Percentiles rank a stretch among this genome's conserved stretches.
phyloP scores from a whole-genome alignment of 228 moss, liverwort and hornwort genomes.

The Sphagnum fallax region DNA sequence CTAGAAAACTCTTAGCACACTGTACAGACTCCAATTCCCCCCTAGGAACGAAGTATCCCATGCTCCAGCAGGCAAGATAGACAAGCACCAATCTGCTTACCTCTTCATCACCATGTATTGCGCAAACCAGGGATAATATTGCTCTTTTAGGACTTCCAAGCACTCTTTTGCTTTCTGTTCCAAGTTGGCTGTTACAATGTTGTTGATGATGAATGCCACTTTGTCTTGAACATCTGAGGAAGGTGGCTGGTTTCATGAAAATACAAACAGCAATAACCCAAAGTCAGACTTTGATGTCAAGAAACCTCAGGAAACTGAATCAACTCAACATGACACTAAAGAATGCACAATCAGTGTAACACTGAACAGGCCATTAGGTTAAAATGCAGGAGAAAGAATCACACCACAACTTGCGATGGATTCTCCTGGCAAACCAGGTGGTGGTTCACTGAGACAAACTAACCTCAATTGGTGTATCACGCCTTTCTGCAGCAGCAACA shows the following conservation, averaged over 20 bases:
- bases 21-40: no score
- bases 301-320: no score
- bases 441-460: no score
- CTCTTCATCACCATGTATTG: conserved; percentile 99
- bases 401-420: neutral
- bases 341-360: neutral
- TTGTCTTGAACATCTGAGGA: conserved; percentile 79
- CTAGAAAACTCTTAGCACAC: neutral
- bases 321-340: no score
- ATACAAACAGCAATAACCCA: neutral
- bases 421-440: no score
- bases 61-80: neutral
- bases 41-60: no score
- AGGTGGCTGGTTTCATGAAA: conserved; percentile 46
- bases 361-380: neutral
- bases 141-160: conserved; percentile 71
- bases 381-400: neutral
- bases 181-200: conserved; percentile 85
- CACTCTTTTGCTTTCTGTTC: conserved; percentile 95
- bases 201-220: conserved; percentile 97
- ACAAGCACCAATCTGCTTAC: conserved; percentile 16
- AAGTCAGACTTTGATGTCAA: no score
- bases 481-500: conserved; percentile 85
- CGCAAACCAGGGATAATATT: conserved; percentile 89
- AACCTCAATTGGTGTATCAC: conserved; percentile 85